Evolutionary conservation across 257 asterid genomes (phyloP).

Genomic region (Thymus quinquecostatus): DNA sequence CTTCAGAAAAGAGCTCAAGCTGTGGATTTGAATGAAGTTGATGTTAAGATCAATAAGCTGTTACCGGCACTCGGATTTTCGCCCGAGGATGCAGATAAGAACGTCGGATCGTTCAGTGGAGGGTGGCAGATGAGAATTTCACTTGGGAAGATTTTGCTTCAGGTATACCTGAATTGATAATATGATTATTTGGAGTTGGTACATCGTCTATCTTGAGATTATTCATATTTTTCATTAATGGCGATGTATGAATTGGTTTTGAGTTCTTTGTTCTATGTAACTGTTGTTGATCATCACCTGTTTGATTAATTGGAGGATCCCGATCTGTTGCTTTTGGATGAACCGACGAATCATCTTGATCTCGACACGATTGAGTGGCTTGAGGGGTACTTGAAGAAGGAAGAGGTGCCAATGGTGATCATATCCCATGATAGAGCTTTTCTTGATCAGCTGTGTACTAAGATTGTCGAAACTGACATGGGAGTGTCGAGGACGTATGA

Average conservation of each 20-base stretch:
- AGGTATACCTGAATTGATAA: constrained; percentile 48
- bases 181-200: constrained; percentile 16
- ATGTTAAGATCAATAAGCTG: constrained; percentile 79
- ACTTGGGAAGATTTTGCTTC: constrained; percentile 87
- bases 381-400: constrained; percentile 86
- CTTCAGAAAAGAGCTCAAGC: constrained; percentile 95
- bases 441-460: constrained; percentile 92
- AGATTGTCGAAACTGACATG: constrained; percentile 95
- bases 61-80: constrained; percentile 93
- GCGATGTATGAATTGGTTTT: not conserved
- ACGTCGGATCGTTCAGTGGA: constrained; percentile 92
- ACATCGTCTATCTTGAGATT: too few species aligned
- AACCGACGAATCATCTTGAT: constrained; percentile 97
- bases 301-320: constrained; percentile 69
- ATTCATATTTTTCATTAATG: too few species aligned
- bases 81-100: constrained; percentile 84
- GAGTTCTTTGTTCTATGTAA: not conserved
- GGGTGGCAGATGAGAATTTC: constrained; percentile 99
- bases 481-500: constrained; percentile 84
- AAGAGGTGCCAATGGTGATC: constrained; percentile 97
- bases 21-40: constrained; percentile 85
- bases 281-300: constrained; percentile 28
- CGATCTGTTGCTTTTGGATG: constrained; percentile 87
- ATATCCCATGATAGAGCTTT: constrained; percentile 98
- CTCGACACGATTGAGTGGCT: constrained; percentile 98